phyloP scores from a whole-genome alignment of 2,329 filamentous ascomycete genomes.

The Microcyclospora tardicrescens region DNA sequence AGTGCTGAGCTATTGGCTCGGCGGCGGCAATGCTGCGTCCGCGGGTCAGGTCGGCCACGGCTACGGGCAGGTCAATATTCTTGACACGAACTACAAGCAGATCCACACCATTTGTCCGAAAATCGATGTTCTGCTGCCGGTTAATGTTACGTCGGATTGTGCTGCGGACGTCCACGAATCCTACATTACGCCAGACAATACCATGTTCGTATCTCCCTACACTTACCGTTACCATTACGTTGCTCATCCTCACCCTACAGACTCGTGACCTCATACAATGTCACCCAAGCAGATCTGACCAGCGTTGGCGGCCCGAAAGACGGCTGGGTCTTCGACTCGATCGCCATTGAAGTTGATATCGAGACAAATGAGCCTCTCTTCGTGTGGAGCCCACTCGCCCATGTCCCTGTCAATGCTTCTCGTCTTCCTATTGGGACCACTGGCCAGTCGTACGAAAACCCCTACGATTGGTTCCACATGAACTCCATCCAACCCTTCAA shows the following conservation, averaged over 20 bases:
- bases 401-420: slow-evolving; percentile 13
- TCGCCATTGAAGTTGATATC: slow-evolving; percentile 33
- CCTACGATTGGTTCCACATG: slow-evolving; percentile 19
- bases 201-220: slow-evolving; percentile 20
- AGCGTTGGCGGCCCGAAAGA: slow-evolving; percentile 21
- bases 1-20: slow-evolving; percentile 12
- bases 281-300: slow-evolving; percentile 20
- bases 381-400: slow-evolving; percentile 29
- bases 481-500: slow-evolving; percentile 14
- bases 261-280: slow-evolving; percentile 5
- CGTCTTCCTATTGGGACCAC: slow-evolving; percentile 4
- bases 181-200: slow-evolving; percentile 17
- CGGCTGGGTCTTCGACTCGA: slow-evolving; percentile 25
- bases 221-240: slow-evolving; percentile 2
- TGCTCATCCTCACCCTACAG: no score
- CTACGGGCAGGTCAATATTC: slow-evolving; percentile 13
- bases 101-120: slow-evolving; percentile 6
- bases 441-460: slow-evolving; percentile 4
- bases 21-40: slow-evolving; percentile 6
- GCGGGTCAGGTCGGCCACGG: slow-evolving; percentile 6
- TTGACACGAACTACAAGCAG: slow-evolving; percentile 10
- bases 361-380: slow-evolving; percentile 29
- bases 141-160: slow-evolving; percentile 6
- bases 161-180: slow-evolving; percentile 24
- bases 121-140: slow-evolving; percentile 4